Evolutionary conservation across 192 early-diverging fungal genomes (phyloP), one percentile per base, ranked within the genome.

Genomic region (Rhizophagus prolifer): DNA sequence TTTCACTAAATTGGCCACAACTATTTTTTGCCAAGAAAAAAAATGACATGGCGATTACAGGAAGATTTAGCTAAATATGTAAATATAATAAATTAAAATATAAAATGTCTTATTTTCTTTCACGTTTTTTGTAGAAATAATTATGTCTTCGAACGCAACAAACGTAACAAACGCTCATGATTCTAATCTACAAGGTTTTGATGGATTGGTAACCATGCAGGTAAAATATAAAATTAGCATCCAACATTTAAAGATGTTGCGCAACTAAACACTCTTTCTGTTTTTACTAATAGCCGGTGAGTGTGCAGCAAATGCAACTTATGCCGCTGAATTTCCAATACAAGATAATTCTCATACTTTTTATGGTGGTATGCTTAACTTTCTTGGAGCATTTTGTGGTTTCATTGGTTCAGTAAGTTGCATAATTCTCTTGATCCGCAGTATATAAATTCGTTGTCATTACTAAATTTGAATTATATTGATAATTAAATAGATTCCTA

Each of bases 311-410:
- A 50, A 50, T 72, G 70, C 70, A 72, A 72, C 19, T 25, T 72
- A 58, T 72, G 70, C 70, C 1, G 31, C 19, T 16, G 77, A 78
- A 67, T 77, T 77, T 70, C 80, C 82, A 1, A 71, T 79, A 74
- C 71, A 80, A 21, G 76, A 84, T 76, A 76, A 76, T 73, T 59
- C 70, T 59, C 82, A 84, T 38, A 81, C 82, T 36, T 61, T 84
- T 58, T 88, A 88, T 67, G 85, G 84, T 19, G 73, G 76, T 28
- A 75, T 88, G 74, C 82, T 88, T 76, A 87, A 87, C 63, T 60
- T 60, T 25, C 64, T 85, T 4, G 87, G 87, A 31, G 65, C 66
- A 28, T 19, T 82, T 50, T 64, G 82, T 28, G 87, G 87, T 23
- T 69, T 78, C 13, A 58, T 87, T 9, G 87, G 87, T n/a, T 72